Base-by-base conservation (phyloP, 2,329 filamentous ascomycete species). In the Trichoderma afroharzianum region DNA sequence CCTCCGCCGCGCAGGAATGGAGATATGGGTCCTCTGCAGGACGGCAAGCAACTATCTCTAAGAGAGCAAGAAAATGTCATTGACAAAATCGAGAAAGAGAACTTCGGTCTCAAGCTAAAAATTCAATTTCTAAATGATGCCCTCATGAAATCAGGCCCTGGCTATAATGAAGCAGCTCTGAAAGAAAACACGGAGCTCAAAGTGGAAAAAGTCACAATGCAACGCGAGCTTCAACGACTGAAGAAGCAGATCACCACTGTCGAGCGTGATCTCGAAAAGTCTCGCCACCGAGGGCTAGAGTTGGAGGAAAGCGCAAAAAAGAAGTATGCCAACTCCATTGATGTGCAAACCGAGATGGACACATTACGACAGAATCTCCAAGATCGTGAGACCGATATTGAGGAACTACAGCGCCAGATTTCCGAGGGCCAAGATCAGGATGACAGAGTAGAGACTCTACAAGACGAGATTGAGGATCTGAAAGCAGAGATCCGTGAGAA, bases 161-260 rank as follows among this genome's bases (percentile, higher is more conserved):
- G 95, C 70, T 96, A 95, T 84, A 97, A 95, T 77, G 92, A 97
- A 80, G 90, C 90, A 33, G 94, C 95, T 4, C 84, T 99, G 32
- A 94, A 93, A 79, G 96, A 99, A 82, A 99, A 99, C 79, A 97
- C 96, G 4, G 95, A 97, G 75, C 89, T 99, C 69, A 98, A 98
- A 81, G 94, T 97, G 72, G 92, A 96, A 82, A 93, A 93, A 79
- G 89, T 97, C 72, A 95, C 93, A 0, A 92, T 98, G 89, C 91
- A 96, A 79, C 89, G 91, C 72, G 96, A 99, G 76, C 86, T 99
- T 21, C 90, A 92, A 75, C 90, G 91, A 74, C 96, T 95, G 83
- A 93, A 93, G 79, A 98, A 97, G 80, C 91, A 92, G 53, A 85
- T 99, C 12, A 89, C 88, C 24, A 88, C 90, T 26, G 95, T 95